Evolutionary conservation across 805 yeast species (phyloP).

Genomic region (Candida peoriensis): DNA sequence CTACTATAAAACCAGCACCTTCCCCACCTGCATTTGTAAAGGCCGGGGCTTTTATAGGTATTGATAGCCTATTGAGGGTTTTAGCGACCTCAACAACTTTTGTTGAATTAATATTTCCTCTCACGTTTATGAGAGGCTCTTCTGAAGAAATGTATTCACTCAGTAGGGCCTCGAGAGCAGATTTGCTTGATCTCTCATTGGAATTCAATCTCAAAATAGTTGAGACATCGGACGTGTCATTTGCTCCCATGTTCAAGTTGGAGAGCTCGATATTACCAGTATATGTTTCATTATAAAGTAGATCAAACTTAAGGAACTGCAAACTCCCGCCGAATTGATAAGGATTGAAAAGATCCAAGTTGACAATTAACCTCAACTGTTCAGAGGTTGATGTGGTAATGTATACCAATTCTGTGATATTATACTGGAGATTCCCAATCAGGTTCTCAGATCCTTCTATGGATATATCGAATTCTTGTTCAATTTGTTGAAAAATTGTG

Average conservation of each 20-base stretch:
- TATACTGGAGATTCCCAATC: slow-evolving; percentile 4
- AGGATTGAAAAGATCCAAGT: slow-evolving; percentile 31
- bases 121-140: slow-evolving; percentile 26
- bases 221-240: slow-evolving; percentile 13
- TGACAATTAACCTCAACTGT: slow-evolving; percentile 26
- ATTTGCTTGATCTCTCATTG: slow-evolving; percentile 13
- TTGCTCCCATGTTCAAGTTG: slow-evolving; percentile 20
- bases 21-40: slow-evolving; percentile 13
- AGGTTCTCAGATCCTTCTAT: slow-evolving; percentile 2
- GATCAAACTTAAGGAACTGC: slow-evolving; percentile 23
- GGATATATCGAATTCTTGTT: slow-evolving; percentile 3
- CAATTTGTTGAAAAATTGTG: slow-evolving; percentile 17
- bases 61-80: slow-evolving; percentile 19
- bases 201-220: slow-evolving; percentile 15
- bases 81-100: slow-evolving; percentile 20
- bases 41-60: slow-evolving; percentile 28
- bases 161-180: slow-evolving; percentile 28
- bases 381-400: slow-evolving; percentile 23
- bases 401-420: slow-evolving; percentile 18
- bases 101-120: slow-evolving; percentile 24
- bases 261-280: slow-evolving; percentile 29
- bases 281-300: slow-evolving; percentile 28
- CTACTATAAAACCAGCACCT: slow-evolving; percentile 37
- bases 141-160: slow-evolving; percentile 37
- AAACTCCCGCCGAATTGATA: slow-evolving; percentile 23